Evolutionary conservation across 2,329 filamentous ascomycete species (phyloP).

Genomic region (Aspergillus pseudotamarii): DNA sequence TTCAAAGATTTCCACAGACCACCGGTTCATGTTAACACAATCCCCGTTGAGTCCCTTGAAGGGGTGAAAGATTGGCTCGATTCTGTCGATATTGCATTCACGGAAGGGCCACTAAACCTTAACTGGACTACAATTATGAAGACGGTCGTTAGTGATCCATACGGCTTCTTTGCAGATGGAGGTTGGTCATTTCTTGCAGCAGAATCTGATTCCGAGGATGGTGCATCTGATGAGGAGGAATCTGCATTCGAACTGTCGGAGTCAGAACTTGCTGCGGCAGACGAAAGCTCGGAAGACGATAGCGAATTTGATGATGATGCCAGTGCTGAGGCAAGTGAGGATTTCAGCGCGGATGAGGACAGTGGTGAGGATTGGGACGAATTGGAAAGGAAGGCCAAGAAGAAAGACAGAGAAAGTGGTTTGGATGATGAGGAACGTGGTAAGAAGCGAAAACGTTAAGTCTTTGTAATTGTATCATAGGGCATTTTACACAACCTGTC

Average conservation of each 20-base stretch:
- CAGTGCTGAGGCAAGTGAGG: constrained; percentile 71
- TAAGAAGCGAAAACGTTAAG: constrained; percentile 74
- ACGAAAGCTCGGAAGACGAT: constrained; percentile 83
- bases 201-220: constrained; percentile 83
- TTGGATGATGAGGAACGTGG: constrained; percentile 60
- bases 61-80: constrained; percentile 98
- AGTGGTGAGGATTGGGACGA: constrained; percentile 94
- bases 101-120: constrained; percentile 91
- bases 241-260: constrained; percentile 90
- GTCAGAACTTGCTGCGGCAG: constrained; percentile 71
- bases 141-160: constrained; percentile 90
- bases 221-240: constrained; percentile 79
- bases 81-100: constrained; percentile 90
- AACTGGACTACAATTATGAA: constrained; percentile 99
- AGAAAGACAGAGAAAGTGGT: constrained; percentile 61
- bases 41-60: constrained; percentile 91
- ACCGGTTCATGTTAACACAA: constrained; percentile 95
- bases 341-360: constrained; percentile 65
- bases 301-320: constrained; percentile 94
- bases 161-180: constrained; percentile 92
- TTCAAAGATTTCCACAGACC: constrained; percentile 96
- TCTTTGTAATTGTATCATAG: neutral
- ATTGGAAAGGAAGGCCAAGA: constrained; percentile 79
- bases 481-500: neutral
- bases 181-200: constrained; percentile 91